phyloP scores from a whole-genome alignment of 352 stramenopile species.

The Thraustochytrium sp. region DNA sequence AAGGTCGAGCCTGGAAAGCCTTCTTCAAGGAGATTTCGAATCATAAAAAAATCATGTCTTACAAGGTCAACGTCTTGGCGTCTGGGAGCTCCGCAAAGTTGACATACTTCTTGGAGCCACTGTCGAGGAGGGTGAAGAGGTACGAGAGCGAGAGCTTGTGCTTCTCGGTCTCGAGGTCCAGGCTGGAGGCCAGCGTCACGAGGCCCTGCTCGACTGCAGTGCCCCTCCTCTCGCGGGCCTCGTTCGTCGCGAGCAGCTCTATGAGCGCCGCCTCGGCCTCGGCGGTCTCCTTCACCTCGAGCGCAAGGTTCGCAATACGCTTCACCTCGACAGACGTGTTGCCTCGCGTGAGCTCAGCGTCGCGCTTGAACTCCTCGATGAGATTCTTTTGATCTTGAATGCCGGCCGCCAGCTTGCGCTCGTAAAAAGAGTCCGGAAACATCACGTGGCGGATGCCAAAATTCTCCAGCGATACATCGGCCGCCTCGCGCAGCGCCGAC shows the following conservation, averaged over 20 bases:
- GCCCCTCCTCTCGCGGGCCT: not conserved
- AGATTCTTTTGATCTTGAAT: slow-evolving; percentile 13
- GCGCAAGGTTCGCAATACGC: not conserved
- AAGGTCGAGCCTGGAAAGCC: no score
- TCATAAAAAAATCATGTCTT: no score
- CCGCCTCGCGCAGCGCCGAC: not conserved
- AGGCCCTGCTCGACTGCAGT: not conserved
- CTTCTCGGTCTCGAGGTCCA: not conserved
- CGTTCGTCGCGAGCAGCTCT: not conserved
- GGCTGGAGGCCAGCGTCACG: not conserved
- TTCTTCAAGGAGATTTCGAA: no score
- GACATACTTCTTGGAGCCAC: not conserved
- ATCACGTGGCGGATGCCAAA: not conserved
- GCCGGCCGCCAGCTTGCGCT: not conserved
- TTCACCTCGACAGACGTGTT: not conserved
- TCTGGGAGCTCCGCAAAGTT: not conserved
- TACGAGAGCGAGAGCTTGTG: not conserved
- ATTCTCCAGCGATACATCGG: not conserved
- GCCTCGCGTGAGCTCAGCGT: not conserved
- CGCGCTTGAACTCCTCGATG: not conserved
- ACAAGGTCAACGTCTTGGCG: no score
- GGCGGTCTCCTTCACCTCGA: not conserved
- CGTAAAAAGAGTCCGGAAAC: slow-evolving; percentile 14
- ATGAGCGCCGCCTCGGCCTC: not conserved
- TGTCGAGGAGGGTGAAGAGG: not conserved